A percentile compares a stretch with the other conserved stretches of the same genome.
Conservation (phyloP, 2,329 filamentous ascomycete species). For the Cordyceps cicadae region DNA sequence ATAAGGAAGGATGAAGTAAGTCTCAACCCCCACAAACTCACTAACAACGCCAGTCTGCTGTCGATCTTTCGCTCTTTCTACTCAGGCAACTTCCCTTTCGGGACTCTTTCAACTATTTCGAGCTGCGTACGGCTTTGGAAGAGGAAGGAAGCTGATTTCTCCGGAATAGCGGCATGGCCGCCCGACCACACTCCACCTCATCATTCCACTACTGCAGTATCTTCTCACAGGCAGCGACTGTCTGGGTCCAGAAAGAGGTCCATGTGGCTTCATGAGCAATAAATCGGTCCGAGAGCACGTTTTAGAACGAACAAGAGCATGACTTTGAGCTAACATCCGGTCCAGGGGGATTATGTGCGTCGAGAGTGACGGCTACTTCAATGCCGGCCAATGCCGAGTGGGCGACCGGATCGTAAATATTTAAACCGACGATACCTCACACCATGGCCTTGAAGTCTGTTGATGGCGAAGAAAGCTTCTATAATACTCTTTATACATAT, state of each 20-base stretch:
- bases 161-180: neutral
- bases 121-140: neutral
- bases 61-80: neutral
- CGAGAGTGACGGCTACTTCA: neutral
- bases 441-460: neutral
- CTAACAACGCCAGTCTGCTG: neutral
- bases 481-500: neutral
- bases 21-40: neutral
- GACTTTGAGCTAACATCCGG: neutral
- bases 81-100: neutral
- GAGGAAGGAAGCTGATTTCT: neutral
- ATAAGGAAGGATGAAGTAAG: neutral
- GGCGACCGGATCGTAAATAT: neutral
- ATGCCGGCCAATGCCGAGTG: neutral
- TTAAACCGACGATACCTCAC: neutral
- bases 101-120: neutral
- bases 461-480: neutral
- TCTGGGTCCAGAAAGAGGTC: neutral
- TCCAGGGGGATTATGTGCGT: neutral
- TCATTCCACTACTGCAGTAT: neutral
- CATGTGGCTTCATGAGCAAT: neutral
- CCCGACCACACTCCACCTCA: neutral
- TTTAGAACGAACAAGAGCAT: neutral
- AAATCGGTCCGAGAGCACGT: neutral
- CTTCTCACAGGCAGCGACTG: neutral